Percentiles rank a stretch among this genome's conserved stretches.
phyloP scores from a whole-genome alignment of 2,329 filamentous ascomycete genomes.

The Fusarium dlaminii region DNA sequence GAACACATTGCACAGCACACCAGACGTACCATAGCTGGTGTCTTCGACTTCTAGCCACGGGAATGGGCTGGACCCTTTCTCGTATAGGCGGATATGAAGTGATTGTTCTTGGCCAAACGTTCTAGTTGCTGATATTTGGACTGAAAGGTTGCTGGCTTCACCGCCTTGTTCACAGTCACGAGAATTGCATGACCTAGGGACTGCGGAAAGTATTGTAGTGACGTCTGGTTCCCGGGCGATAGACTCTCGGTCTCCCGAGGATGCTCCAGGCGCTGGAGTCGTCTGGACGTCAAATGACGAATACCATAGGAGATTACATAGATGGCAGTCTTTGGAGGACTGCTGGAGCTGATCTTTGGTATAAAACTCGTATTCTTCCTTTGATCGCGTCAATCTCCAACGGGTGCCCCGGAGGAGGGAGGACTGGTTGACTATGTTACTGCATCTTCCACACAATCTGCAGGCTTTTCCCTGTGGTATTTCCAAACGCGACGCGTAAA shows the following conservation, averaged over 20 bases:
- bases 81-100: neutral
- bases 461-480: neutral
- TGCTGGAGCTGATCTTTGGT: neutral
- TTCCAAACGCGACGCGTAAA: neutral
- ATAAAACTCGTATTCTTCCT: neutral
- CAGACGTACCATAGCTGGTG: neutral
- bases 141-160: accelerated
- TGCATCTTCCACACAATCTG: neutral
- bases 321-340: neutral
- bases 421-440: neutral
- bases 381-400: neutral
- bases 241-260: accelerated
- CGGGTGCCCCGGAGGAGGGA: neutral
- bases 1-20: accelerated
- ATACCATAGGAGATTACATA: neutral
- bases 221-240: accelerated
- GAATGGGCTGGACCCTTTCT: no score
- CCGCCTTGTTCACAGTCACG: neutral
- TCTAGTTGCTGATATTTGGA: neutral
- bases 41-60: neutral
- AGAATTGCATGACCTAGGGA: accelerated
- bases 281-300: accelerated
- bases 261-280: accelerated
- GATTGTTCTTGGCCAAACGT: accelerated
- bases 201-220: neutral